These are phyloP conservation scores for Ogataea corticis DNA, from an alignment of 805 yeast genomes.

Conservation along the genomic window DNA sequence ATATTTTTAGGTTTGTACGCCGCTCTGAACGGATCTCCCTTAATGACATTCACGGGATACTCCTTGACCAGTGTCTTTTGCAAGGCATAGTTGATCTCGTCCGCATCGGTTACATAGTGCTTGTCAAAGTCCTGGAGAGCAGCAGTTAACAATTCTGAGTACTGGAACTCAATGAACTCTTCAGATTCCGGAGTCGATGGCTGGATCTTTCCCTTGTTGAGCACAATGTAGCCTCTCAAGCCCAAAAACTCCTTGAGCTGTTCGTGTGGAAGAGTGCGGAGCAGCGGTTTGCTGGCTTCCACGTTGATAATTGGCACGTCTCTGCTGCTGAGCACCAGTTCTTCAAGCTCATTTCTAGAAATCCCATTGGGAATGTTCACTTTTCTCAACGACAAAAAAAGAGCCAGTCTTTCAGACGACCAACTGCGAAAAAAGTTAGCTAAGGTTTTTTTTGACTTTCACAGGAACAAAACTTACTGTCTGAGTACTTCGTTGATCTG, in stretches of 20 bases:
- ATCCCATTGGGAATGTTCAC: not conserved
- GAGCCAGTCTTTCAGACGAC: slow-evolving; percentile 2
- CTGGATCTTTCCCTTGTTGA: slow-evolving; percentile 4
- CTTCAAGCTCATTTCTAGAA: not conserved
- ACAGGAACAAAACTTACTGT: not conserved
- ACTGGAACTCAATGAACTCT: slow-evolving; percentile 4
- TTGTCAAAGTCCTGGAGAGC: not conserved
- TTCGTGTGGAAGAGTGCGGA: not conserved
- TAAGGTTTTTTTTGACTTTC: not conserved
- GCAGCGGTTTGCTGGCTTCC: not conserved
- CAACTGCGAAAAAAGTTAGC: not conserved
- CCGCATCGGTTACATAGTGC: not conserved
- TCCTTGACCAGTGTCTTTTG: not conserved
- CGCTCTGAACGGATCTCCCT: not conserved
- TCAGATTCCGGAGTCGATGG: slow-evolving; percentile 2
- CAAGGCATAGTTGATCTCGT: slow-evolving; percentile 1
- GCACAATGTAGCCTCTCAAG: slow-evolving; percentile 1
- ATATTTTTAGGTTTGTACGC: slow-evolving; percentile 1
- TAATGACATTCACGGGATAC: not conserved
- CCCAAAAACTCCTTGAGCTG: slow-evolving; percentile 4
- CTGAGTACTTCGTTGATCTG: not conserved
- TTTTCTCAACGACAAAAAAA: not conserved
- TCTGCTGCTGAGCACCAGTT: not conserved
- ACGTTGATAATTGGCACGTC: slow-evolving; percentile 2
- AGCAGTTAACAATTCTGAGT: not conserved